Conservation (phyloP, 192 early-diverging fungal genomes). For the Coemansia sp. region DNA sequence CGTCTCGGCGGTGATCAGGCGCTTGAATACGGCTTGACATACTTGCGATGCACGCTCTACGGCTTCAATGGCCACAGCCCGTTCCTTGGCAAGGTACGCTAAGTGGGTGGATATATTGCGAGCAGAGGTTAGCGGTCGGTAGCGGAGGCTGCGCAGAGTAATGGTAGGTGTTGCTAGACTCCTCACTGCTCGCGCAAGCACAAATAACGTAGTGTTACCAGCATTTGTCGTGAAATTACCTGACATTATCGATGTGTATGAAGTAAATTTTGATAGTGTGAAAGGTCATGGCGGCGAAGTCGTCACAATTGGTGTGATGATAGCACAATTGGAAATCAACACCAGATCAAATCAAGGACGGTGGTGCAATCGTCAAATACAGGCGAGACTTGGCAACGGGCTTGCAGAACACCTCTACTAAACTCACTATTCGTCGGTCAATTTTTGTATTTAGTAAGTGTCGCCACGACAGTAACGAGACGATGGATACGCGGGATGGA, state of each 20-base stretch:
- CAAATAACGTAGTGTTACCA: background rate
- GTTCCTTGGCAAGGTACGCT: slow-evolving; percentile 65
- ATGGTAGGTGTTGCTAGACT: background rate
- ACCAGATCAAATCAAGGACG: background rate
- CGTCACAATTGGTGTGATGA: background rate
- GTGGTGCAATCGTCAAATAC: background rate
- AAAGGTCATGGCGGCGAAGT: background rate
- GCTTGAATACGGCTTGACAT: slow-evolving; percentile 84
- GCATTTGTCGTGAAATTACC: background rate
- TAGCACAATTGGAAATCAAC: background rate
- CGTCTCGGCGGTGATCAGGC: slow-evolving; percentile 77
- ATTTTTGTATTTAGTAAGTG: slow-evolving; percentile 43
- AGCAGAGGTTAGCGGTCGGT: slow-evolving; percentile 1
- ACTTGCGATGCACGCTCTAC: slow-evolving; percentile 87
- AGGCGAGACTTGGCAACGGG: background rate
- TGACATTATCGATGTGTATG: background rate
- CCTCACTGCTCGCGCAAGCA: background rate
- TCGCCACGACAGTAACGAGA: slow-evolving; percentile 10
- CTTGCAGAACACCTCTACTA: background rate
- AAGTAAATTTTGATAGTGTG: background rate
- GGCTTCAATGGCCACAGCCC: slow-evolving; percentile 83
- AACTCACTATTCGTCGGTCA: slow-evolving; percentile 7
- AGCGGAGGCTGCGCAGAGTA: background rate
- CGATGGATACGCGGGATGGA: slow-evolving; percentile 28
- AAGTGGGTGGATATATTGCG: slow-evolving; percentile 14